Percentiles rank a stretch among this genome's conserved stretches.
Evolutionary conservation across 2,329 filamentous ascomycete genomes (phyloP).

Genomic region (Cercospora zeina): DNA sequence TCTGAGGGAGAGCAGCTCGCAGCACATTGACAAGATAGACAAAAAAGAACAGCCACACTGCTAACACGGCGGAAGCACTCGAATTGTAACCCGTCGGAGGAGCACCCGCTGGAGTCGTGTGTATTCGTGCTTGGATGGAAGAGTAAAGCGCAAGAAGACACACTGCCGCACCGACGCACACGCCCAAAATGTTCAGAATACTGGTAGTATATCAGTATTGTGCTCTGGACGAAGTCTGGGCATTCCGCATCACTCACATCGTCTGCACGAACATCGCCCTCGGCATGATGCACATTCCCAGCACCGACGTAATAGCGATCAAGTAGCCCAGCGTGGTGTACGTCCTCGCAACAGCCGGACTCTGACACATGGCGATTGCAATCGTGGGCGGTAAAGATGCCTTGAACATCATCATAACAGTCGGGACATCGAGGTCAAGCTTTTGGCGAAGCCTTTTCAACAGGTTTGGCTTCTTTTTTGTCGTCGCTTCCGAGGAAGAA

Average conservation of each 20-base stretch:
- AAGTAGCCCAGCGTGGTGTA: slow-evolving; percentile 63
- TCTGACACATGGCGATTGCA: slow-evolving; percentile 47
- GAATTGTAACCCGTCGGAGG: slow-evolving; percentile 61
- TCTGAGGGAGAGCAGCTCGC: slow-evolving; percentile 65
- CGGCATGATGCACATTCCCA: slow-evolving; percentile 66
- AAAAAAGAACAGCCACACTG: slow-evolving; percentile 68
- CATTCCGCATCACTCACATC: slow-evolving; percentile 50
- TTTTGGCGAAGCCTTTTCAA: slow-evolving; percentile 37
- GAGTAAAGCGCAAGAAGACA: slow-evolving; percentile 64
- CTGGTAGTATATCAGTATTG: slow-evolving; percentile 56
- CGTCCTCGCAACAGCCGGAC: slow-evolving; percentile 48
- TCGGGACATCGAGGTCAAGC: slow-evolving; percentile 36
- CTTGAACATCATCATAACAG: slow-evolving; percentile 40
- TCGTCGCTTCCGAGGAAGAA: slow-evolving; percentile 1
- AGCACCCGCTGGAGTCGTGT: slow-evolving; percentile 50
- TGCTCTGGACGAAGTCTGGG: not conserved
- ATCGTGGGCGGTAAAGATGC: slow-evolving; percentile 41
- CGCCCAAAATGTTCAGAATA: slow-evolving; percentile 57
- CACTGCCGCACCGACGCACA: slow-evolving; percentile 62
- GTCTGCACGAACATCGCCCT: slow-evolving; percentile 71
- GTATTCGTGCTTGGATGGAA: slow-evolving; percentile 62
- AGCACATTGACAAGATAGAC: slow-evolving; percentile 67
- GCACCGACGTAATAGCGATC: slow-evolving; percentile 63
- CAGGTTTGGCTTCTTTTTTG: slow-evolving; percentile 31
- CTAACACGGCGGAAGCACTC: slow-evolving; percentile 69